Conservation (phyloP, 176 grass and related monocot species). For the Hordeum vulgare region MorexV3_pseudomolecules_assembly NC_058522.1:479121789-479122288, state of each 20-base stretch:
- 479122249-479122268: conserved; percentile 13
- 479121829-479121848: too few relatives aligned
- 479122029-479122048: background rate
- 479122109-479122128: conserved; percentile 46
- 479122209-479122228: conserved; percentile 26
- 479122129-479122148: conserved; percentile 59
- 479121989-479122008: background rate
- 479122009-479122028: background rate
- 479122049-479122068: background rate
- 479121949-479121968: background rate
- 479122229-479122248: conserved; percentile 40
- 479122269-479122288: conserved; percentile 8
- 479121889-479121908: background rate
- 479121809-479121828: too few relatives aligned
- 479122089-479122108: conserved; percentile 3
- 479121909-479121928: background rate
- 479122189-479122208: conserved; percentile 33
- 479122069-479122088: conserved; percentile 46
- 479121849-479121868: too few relatives aligned
- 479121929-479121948: background rate
- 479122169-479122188: conserved; percentile 70
- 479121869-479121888: background rate
- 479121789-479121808: too few relatives aligned
- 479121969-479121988: conserved; percentile 14
- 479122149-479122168: conserved; percentile 22